Conservation (phyloP, 345 rosid species). For the Pistacia vera region DNA sequence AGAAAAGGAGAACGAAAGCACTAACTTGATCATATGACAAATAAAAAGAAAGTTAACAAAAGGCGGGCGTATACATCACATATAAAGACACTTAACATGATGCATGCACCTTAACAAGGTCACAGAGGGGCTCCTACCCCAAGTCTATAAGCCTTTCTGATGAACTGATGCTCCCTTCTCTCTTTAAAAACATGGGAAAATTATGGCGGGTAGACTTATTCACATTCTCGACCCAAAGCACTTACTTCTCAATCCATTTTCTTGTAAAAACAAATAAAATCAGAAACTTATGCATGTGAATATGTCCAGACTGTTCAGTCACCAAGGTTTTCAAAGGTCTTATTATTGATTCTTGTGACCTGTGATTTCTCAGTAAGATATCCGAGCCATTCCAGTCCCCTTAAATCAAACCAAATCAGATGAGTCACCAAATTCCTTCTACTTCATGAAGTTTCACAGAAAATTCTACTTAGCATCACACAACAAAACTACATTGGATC, state of each 20-base stretch:
- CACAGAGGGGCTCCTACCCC: not conserved
- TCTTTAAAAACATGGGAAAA: not conserved
- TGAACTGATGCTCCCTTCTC: not conserved
- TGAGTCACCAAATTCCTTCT: slow-evolving; percentile 10
- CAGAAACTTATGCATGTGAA: not conserved
- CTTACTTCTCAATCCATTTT: not conserved
- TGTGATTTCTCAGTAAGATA: slow-evolving; percentile 8
- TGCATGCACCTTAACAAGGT: not conserved
- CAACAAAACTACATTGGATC: slow-evolving; percentile 20
- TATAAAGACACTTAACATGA: not conserved
- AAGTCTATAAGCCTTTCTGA: not conserved
- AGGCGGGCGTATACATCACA: not conserved
- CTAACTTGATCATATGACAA: not conserved
- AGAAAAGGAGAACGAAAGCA: not conserved
- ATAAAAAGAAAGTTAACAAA: not conserved
- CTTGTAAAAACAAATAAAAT: not conserved
- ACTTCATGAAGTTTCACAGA: slow-evolving; percentile 16
- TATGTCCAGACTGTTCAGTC: too few relatives aligned
- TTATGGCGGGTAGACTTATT: not conserved
- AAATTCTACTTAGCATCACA: slow-evolving; percentile 20
- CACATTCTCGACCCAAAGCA: not conserved
- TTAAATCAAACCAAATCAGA: slow-evolving; percentile 16
- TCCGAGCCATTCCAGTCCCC: slow-evolving; percentile 14
- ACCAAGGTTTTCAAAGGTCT: not conserved
- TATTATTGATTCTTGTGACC: slow-evolving; percentile 2